phyloP scores from a whole-genome alignment of 345 rosid genomes.

The Citrus glauca region DNA sequence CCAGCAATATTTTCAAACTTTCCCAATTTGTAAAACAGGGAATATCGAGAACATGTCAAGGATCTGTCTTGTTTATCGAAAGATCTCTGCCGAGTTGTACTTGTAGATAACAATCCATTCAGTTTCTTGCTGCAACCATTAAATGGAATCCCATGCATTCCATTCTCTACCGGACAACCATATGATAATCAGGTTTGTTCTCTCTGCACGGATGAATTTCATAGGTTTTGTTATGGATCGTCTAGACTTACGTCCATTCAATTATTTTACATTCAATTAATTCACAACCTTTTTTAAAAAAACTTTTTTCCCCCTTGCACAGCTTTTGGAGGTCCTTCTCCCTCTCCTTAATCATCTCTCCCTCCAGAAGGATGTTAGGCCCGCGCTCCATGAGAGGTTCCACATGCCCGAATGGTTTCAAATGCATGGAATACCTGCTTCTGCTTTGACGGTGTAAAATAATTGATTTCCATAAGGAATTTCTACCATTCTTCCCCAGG shows the following conservation, averaged over 20 bases:
- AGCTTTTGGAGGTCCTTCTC: constrained; percentile 90
- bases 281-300: too few relatives aligned
- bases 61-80: constrained; percentile 49
- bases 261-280: too few relatives aligned
- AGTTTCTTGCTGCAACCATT: constrained; percentile 66
- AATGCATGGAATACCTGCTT: constrained; percentile 82
- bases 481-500: not conserved
- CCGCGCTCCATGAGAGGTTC: constrained; percentile 65
- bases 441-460: constrained; percentile 31
- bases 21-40: constrained; percentile 24
- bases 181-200: constrained; percentile 44
- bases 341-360: constrained; percentile 88
- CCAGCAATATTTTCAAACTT: not conserved
- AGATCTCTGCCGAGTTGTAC: constrained; percentile 43
- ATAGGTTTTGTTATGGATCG: not conserved
- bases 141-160: constrained; percentile 61
- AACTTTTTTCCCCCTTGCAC: not conserved
- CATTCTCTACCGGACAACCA: constrained; percentile 47
- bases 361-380: constrained; percentile 71
- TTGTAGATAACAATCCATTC: constrained; percentile 64
- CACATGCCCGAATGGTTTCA: constrained; percentile 97
- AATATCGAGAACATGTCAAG: constrained; percentile 53
- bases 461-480: not conserved
- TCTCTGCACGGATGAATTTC: constrained; percentile 2
- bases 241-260: not conserved